phyloP scores from a whole-genome alignment of 805 yeast species.

The Candida quercuum region DNA sequence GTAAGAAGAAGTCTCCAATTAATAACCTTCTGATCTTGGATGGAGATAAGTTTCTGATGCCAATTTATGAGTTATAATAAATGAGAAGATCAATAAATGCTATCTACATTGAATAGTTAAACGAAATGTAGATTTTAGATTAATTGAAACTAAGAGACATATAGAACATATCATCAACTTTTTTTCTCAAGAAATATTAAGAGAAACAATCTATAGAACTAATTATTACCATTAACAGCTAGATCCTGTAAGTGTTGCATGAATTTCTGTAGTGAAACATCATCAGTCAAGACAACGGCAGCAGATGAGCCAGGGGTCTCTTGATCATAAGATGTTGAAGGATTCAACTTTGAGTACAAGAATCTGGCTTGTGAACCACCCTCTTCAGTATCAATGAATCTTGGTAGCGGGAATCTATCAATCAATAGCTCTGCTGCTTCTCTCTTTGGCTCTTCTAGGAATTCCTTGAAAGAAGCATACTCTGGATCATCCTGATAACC shows the following conservation, averaged over 20 bases:
- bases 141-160: too few relatives aligned
- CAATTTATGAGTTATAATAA: conserved; percentile 54
- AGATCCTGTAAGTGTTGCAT: conserved; percentile 26
- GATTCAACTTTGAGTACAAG: conserved; percentile 63
- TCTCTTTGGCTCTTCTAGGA: conserved; percentile 53
- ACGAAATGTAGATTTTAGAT: neutral
- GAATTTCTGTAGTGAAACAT: conserved; percentile 49
- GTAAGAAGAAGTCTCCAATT: conserved; percentile 72
- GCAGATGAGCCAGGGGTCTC: conserved; percentile 31
- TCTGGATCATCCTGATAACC: conserved; percentile 60
- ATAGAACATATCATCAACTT: too few relatives aligned
- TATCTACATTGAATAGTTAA: too few relatives aligned
- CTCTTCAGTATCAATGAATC: conserved; percentile 69
- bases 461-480: conserved; percentile 52
- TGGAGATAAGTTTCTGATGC: conserved; percentile 67
- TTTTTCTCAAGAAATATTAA: neutral
- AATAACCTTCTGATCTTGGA: conserved; percentile 79
- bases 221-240: conserved; percentile 8
- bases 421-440: conserved; percentile 62
- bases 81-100: too few relatives aligned
- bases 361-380: conserved; percentile 76
- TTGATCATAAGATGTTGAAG: conserved; percentile 50
- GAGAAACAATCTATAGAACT: neutral
- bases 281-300: conserved; percentile 50
- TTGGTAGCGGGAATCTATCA: conserved; percentile 67